Evolutionary conservation across 345 rosid genomes (phyloP).

Genomic region (Eucalyptus polyanthemos): DNA sequence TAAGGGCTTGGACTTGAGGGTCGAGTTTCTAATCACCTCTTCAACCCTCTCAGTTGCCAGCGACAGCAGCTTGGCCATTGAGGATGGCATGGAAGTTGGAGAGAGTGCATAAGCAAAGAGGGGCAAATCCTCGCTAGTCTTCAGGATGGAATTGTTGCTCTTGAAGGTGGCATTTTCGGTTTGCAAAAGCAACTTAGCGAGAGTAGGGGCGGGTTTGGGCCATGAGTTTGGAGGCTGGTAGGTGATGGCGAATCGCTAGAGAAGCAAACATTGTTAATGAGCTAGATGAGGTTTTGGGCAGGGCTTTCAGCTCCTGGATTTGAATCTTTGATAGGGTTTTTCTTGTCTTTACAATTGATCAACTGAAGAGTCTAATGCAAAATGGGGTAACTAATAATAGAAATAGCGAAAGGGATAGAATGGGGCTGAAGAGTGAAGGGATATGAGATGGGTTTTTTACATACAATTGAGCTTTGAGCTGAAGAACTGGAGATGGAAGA

Average conservation of each 20-base stretch:
- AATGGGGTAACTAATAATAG: background rate
- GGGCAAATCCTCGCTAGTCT: background rate
- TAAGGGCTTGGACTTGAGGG: no score
- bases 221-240: no score
- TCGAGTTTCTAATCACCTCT: no score
- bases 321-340: background rate
- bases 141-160: background rate
- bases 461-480: background rate
- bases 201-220: no score
- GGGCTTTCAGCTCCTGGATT: rapidly evolving
- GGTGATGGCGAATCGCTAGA: rapidly evolving
- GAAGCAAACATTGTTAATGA: background rate
- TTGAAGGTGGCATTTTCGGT: background rate
- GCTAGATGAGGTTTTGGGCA: background rate
- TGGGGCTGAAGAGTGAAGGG: background rate
- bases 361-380: background rate
- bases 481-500: background rate
- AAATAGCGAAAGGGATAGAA: background rate
- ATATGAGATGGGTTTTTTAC: background rate
- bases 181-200: no score
- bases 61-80: rapidly evolving
- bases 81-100: background rate
- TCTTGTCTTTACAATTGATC: no score
- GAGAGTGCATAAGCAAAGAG: background rate
- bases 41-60: rapidly evolving